A percentile compares a stretch with the other conserved stretches of the same genome.
These are phyloP conservation scores for Pisolithus orientalis DNA, from an alignment of 768 basidiomycete species.

Conservation along the genomic window DNA sequence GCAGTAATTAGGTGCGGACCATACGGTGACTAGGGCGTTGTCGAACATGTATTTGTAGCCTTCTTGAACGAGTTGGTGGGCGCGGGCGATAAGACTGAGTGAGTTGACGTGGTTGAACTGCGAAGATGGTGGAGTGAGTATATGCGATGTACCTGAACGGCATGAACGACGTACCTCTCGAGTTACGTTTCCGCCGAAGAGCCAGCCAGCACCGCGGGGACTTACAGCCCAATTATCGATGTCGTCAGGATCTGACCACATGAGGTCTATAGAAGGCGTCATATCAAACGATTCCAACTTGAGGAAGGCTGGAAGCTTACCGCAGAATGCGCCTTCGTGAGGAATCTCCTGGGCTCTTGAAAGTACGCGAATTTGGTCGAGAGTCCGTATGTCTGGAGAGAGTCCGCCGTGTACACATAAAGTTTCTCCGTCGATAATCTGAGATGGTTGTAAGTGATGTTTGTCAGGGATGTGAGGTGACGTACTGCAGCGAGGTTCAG, in stretches of 20 bases:
- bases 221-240: slow-evolving; percentile 96
- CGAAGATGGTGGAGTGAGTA: not conserved
- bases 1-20: slow-evolving; percentile 89
- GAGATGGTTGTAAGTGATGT: not conserved
- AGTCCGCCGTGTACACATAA: slow-evolving; percentile 96
- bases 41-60: slow-evolving; percentile 98
- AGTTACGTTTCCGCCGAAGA: slow-evolving; percentile 85
- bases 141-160: not conserved
- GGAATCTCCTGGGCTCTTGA: slow-evolving; percentile 97
- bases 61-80: slow-evolving; percentile 95
- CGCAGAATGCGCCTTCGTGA: slow-evolving; percentile 98
- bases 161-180: slow-evolving; percentile 50
- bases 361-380: slow-evolving; percentile 90
- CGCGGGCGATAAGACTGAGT: slow-evolving; percentile 83
- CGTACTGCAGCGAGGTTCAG: slow-evolving; percentile 89
- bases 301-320: slow-evolving; percentile 30
- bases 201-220: slow-evolving; percentile 93
- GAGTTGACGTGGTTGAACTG: slow-evolving; percentile 93
- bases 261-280: slow-evolving; percentile 55
- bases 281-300: slow-evolving; percentile 1
- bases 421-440: slow-evolving; percentile 93
- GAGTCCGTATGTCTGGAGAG: slow-evolving; percentile 90
- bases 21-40: slow-evolving; percentile 84
- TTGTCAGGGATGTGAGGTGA: not conserved
- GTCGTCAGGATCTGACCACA: slow-evolving; percentile 98